Evolutionary conservation across 2,329 filamentous ascomycete species (phyloP), one percentile per base, ranked within the genome.

Genomic region (Bipolaris cookei): DNA sequence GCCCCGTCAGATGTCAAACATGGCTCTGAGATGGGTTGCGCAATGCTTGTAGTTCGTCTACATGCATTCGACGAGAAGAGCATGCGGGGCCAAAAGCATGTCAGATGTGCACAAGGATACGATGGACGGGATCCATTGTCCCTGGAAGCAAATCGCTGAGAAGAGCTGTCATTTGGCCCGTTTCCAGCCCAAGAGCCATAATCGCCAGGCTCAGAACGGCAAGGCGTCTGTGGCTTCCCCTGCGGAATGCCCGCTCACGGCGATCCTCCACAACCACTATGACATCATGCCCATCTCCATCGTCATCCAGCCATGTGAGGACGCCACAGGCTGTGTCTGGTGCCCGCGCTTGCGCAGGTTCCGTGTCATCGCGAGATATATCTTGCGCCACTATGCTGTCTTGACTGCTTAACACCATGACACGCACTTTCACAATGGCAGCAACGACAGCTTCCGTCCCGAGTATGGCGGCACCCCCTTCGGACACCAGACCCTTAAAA

Each of bases 251-350:
- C 49, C 53, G 51, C 58, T 45, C 57, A 61, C 28, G 58, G 47
- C 61, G 65, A 68, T 66, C 65, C 53, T 56, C 51, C 44, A 50
- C 48, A 59, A 42, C 47, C 48, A 23, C 44, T 44, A 67, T 73
- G 70, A 73, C 67, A 67, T 74, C 71, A 74, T 69, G 51, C 54
- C 23, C 54, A 54, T 58, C 59, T 54, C 58, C 63, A 66, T 68
- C 64, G 65, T 67, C 59, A 69, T 68, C 61, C 41, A 65, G 62
- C 65, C 54, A 66, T 68, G 64, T 49, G 7, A 48, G 53, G 45
- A 43, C 45, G 47, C 39, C 44, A 53, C 52, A 57, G 37, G 46
- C 47, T 44, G 43, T 49, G 30, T 30, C 47, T 25, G 4, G 21
- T 32, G 25, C 51, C 3, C 25, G 50, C 44, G 46, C 7, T n/a